Evolutionary conservation across 495 filamentous ascomycete genomes (phyloP), one percentile per base, ranked within the genome.

Genomic region (Chaetomium tenue): DNA sequence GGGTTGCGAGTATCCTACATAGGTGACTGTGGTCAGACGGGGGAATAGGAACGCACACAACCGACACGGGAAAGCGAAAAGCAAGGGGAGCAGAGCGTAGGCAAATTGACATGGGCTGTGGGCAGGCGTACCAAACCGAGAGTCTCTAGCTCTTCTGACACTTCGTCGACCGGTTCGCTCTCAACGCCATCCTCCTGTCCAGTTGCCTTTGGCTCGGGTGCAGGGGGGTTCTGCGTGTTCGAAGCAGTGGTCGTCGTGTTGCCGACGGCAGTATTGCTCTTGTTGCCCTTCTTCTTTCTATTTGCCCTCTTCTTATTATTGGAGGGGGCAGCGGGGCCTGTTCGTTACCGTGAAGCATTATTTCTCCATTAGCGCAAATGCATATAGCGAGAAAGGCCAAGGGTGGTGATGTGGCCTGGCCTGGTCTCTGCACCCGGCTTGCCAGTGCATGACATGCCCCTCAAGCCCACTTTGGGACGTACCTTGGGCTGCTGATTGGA

Each of bases 231-330:
- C n/a, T 54, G 40, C 11, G 56, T 18, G 33, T 8, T 37, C 33
- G 33, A 8, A 18, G 51, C 47, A 44, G 13, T 46, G 44, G 53
- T 54, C 15, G 16, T 66, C 33, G 76, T 44, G 40, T 44, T 76
- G 48, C 65, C 54, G 26, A 70, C 71, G 23, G 71, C 70, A 18
- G 71, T 62, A 68, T 81, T 86, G 63, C 75, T 68, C 51, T 75
- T 82, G 79, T 87, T 90, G 74, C 86, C 89, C 74, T 82, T 86
- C 73, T 84, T 89, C 81, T 88, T 91, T 67, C 87, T 86, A 58
- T 55, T 67, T 20, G n/a, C 37, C 50, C 65, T 67, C 58, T 67
- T 67, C 59, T 65, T 70, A 48, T 25, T 58, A 46, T 44, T 51
- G 22, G 61, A 48, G 15, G 55, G 42, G 37, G 62, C 58, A 44